Conservation (phyloP, 2,329 filamentous ascomycete species). For the Bipolaris oryzae region DNA sequence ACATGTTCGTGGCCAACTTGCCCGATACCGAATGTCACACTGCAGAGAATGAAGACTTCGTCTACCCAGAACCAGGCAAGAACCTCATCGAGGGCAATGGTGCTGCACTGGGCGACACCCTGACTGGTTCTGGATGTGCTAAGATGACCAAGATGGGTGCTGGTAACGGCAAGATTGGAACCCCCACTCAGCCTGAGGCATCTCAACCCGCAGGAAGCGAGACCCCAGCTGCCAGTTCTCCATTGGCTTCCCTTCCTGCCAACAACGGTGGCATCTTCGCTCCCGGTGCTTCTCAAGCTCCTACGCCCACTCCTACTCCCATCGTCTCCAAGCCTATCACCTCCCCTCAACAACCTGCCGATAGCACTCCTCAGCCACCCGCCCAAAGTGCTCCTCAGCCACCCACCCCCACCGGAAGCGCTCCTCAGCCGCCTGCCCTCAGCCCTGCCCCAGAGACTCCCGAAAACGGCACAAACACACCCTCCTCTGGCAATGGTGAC, state of each 20-base stretch:
- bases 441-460: conserved; percentile 7
- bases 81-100: conserved; percentile 47
- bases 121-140: conserved; percentile 39
- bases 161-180: conserved; percentile 38
- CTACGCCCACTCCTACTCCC: conserved; percentile 16
- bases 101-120: conserved; percentile 41
- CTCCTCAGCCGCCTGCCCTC: conserved; percentile 13
- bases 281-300: conserved; percentile 40
- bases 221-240: conserved; percentile 6
- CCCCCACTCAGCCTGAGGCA: conserved; percentile 20
- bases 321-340: conserved; percentile 1
- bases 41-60: conserved; percentile 56
- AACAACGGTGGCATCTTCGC: conserved; percentile 34
- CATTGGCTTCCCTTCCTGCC: conserved; percentile 6
- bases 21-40: conserved; percentile 61
- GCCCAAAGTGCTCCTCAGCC: conserved; percentile 6
- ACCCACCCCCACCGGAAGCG: conserved; percentile 7
- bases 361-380: too few relatives aligned
- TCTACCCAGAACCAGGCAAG: conserved; percentile 71
- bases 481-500: conserved; percentile 19
- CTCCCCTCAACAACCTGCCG: conserved; percentile 12
- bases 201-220: conserved; percentile 2
- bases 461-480: conserved; percentile 17
- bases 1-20: conserved; percentile 79
- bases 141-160: conserved; percentile 38